Base-by-base conservation (phyloP, 2,329 filamentous ascomycete genomes). In the Colletotrichum echinochloae region DNA sequence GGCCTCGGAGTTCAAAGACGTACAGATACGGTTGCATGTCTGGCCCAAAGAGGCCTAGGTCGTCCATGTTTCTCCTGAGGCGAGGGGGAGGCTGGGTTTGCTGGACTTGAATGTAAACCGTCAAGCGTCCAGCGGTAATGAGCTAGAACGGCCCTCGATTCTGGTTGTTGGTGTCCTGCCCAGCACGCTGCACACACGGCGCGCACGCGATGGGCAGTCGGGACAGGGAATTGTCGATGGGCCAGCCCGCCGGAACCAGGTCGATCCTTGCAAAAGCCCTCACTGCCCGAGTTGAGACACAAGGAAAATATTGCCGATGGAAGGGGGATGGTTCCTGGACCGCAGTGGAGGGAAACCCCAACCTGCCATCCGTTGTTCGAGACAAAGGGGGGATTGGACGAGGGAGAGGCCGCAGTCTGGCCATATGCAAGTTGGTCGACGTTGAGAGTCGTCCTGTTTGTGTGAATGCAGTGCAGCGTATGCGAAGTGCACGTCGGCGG, bases 241-340 rank as follows among this genome's bases (percentile, higher is more conserved):
- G 63, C 56, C 64, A 51, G 64, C 30, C 67, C 67, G 67, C 64
- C 57, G 52, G 44, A 49, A 44, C 67, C 57, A 67, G 67, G 48
- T 37, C 30, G 37, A 70, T 59, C 67, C 67, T 65, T 71, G 65
- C 52, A 33, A 39, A 49, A 52, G 59, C 30, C 54, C 37, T 33
- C 59, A 70, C 33, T 20, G 65, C 46, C 48, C 69, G 46, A 56
- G 49, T 37, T 33, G 49, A 33, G 65, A 60, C 49, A 56, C 23
- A 28, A 70, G 60, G 49, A 59, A 71, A 51, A 48, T 65, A 70
- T 71, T 71, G 60, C 69, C 69, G 65, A 60, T 54, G 48, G 60
- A 56, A 70, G 46, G 49, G 54, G 60, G 59, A 60, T 71, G 65
- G 69, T 71, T 70, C 69, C 65, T 71, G 69, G 28, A 55, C 56